Conservation (phyloP, 257 asterid species). For the Coffea eugenioides region DNA sequence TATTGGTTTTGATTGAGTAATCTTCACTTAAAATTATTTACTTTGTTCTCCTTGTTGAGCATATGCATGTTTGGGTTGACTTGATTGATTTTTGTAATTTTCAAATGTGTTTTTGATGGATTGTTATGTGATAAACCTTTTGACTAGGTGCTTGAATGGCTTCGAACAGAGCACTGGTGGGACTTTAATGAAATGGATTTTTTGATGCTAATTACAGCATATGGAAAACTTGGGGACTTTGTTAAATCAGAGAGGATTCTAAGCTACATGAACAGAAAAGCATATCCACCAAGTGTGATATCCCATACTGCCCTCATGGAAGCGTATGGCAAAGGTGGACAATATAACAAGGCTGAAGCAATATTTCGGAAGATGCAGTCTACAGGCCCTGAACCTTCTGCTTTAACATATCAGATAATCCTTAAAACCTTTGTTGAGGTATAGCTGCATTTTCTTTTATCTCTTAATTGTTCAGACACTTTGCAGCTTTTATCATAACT, state of each 20-base stretch:
- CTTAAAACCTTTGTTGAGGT: slow-evolving; percentile 89
- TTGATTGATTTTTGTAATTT: slow-evolving; percentile 3
- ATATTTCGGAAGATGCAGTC: slow-evolving; percentile 88
- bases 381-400: slow-evolving; percentile 97
- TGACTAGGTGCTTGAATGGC: slow-evolving; percentile 91
- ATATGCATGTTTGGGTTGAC: no score
- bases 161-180: slow-evolving; percentile 94
- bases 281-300: slow-evolving; percentile 74
- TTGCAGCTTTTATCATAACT: neutral
- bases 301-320: slow-evolving; percentile 97
- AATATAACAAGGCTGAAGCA: slow-evolving; percentile 82
- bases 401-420: slow-evolving; percentile 88
- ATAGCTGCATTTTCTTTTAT: neutral
- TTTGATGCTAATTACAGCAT: slow-evolving; percentile 91
- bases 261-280: slow-evolving; percentile 72
- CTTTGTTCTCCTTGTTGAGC: no score
- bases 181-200: slow-evolving; percentile 91
- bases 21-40: no score
- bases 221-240: slow-evolving; percentile 87
- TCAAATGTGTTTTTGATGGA: neutral
- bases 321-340: slow-evolving; percentile 89
- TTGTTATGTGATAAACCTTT: slow-evolving; percentile 2
- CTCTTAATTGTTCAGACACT: neutral
- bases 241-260: slow-evolving; percentile 78
- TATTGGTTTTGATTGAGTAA: no score